Evolutionary conservation across 1,139 yeast genomes (phyloP), one percentile per base, ranked within the genome.

Genomic region (Pichia terricola): DNA sequence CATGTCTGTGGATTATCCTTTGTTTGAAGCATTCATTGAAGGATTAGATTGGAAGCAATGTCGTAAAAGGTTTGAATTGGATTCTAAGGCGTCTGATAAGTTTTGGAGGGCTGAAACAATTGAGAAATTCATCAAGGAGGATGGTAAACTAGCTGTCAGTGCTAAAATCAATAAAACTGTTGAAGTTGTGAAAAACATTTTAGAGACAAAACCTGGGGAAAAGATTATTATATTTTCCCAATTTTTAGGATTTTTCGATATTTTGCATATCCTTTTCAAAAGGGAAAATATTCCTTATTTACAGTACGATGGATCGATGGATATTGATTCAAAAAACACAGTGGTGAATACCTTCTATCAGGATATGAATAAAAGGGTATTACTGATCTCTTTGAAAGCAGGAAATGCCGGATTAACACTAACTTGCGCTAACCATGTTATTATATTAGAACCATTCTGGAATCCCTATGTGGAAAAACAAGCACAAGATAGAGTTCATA

Each of bases 401-500:
- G 97, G 97, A 54, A 88, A 86, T 60, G 91, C 88, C 11, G 97
- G 97, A 5, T 70, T 89, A 50, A 89, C 96, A 0, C 69, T 89
- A 51, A 89, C 96, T 0, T 85, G 94, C 65, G 97, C 97, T 0
- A 83, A 87, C 37, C 96, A 87, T 60, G 94, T 89, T 9, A 77
- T 89, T 42, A 74, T 89, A 10, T 74, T 86, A 70, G 97, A 89
- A 60, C 96, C 96, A 16, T 89, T 87, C 60, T 89, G 97, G 97
- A 89, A 89, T 58, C 97, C 96, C 1, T 89, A 74, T 62, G 95
- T 89, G 3, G 97, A 89, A 63, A 95, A 85, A 40, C 97, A 89
- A 64, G 97, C 97, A 0, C 87, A 85, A 75, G 96, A 87, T 61
- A 76, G 98, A 53, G 94, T 94, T 5, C 91, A 91, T 64, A 75